These are phyloP conservation scores for Colletotrichum tamarilloi DNA, from an alignment of 2,329 filamentous ascomycete genomes.

Conservation along the genomic window DNA sequence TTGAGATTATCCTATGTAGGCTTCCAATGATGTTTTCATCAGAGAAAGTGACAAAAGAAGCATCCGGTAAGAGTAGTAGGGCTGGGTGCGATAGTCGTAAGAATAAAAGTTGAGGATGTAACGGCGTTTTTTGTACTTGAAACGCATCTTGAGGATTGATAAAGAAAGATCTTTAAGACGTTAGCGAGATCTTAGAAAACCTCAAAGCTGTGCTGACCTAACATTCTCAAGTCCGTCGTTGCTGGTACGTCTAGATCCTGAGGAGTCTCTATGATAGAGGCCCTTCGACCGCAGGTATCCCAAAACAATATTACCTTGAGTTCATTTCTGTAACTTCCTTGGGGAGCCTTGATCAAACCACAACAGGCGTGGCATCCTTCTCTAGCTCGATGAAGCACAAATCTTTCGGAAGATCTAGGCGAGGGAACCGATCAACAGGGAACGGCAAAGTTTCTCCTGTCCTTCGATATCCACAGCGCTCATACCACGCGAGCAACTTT, in stretches of 20 bases:
- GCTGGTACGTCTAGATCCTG: neutral
- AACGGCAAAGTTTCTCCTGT: constrained; percentile 49
- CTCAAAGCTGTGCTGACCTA: neutral
- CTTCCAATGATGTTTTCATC: no score
- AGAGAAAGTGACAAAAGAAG: no score
- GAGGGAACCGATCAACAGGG: constrained; percentile 39
- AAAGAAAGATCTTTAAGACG: neutral
- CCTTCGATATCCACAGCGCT: constrained; percentile 45
- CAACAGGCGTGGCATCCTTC: constrained; percentile 40
- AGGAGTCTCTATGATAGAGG: neutral
- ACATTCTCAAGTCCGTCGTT: neutral
- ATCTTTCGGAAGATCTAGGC: constrained; percentile 40
- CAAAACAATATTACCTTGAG: no score
- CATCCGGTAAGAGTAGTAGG: no score
- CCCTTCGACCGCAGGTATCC: neutral
- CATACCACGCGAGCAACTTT: constrained; percentile 49
- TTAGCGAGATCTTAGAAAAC: neutral
- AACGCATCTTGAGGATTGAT: no score
- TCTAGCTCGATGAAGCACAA: constrained; percentile 49
- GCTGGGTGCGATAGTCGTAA: no score
- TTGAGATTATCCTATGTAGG: no score
- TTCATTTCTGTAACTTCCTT: neutral
- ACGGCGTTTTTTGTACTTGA: no score
- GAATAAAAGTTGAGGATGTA: no score
- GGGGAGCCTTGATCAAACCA: neutral